A percentile compares a stretch with the other conserved stretches of the same genome.
phyloP scores from a whole-genome alignment of 371 early-diverging fungal species.

The Haplosporangium sp. region DNA sequence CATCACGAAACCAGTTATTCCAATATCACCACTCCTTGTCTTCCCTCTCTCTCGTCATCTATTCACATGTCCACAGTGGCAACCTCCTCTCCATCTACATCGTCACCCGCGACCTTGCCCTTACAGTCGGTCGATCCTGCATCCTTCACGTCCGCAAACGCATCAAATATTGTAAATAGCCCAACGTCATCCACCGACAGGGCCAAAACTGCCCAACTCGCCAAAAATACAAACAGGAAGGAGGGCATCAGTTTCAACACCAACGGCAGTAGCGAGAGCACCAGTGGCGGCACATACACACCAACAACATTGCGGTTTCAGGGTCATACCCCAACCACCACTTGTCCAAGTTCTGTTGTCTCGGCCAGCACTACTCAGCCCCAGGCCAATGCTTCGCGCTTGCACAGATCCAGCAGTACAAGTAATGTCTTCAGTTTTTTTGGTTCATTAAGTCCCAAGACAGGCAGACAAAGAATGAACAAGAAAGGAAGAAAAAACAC shows the following conservation, averaged over 20 bases:
- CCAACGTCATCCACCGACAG: no score
- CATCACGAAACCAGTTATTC: conserved; percentile 3
- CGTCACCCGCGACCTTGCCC: not conserved
- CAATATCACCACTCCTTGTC: not conserved
- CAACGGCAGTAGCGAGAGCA: not conserved
- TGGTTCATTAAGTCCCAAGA: conserved; percentile 38
- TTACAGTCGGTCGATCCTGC: no score
- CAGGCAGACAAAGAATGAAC: conserved; percentile 22
- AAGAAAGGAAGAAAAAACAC: conserved; percentile 6
- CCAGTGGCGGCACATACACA: not conserved
- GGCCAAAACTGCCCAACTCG: not conserved
- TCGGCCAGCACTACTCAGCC: not conserved
- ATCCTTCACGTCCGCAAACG: no score
- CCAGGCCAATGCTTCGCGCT: conserved; percentile 1
- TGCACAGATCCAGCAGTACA: conserved; percentile 3
- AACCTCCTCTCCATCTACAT: not conserved
- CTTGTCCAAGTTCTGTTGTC: not conserved
- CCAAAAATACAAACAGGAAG: not conserved
- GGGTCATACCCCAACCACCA: not conserved
- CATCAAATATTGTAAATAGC: no score
- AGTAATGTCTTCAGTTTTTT: conserved; percentile 29
- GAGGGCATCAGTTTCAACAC: not conserved
- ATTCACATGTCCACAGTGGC: no score
- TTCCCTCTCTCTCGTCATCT: no score
- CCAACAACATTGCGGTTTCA: not conserved